A percentile compares a stretch with the other conserved stretches of the same genome.
Conservation (phyloP, 148 eudicot species). For the Vaccinium macrocarpon region DNA sequence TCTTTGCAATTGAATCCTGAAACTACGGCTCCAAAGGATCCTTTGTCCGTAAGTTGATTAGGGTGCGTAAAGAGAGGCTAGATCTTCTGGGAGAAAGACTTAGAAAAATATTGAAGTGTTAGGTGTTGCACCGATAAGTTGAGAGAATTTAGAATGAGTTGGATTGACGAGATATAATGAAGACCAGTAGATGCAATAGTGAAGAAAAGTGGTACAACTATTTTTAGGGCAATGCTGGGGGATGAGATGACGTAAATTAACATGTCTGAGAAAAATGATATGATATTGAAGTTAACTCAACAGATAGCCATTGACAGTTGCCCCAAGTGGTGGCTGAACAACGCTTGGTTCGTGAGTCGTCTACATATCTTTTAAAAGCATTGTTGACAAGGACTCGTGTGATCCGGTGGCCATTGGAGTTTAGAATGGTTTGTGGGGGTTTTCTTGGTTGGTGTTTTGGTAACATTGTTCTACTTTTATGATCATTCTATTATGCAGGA, state of each 20-base stretch:
- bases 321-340: background rate
- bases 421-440: background rate
- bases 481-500: slow-evolving; percentile 46
- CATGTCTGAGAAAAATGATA: background rate
- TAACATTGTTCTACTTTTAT: background rate
- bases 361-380: background rate
- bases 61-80: background rate
- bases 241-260: background rate
- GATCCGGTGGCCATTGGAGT: background rate
- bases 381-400: background rate
- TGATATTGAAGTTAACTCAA: background rate
- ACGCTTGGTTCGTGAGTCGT: background rate
- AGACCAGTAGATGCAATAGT: background rate
- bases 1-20: background rate
- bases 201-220: background rate
- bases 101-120: background rate
- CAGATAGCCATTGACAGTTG: background rate
- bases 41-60: background rate
- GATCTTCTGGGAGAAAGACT: background rate
- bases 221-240: background rate
- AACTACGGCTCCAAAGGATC: background rate
- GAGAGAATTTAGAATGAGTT: background rate
- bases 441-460: background rate
- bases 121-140: background rate
- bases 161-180: background rate